Evolutionary conservation across 768 basidiomycete genomes (phyloP).

Genomic region (Nidularia pulvinata): DNA sequence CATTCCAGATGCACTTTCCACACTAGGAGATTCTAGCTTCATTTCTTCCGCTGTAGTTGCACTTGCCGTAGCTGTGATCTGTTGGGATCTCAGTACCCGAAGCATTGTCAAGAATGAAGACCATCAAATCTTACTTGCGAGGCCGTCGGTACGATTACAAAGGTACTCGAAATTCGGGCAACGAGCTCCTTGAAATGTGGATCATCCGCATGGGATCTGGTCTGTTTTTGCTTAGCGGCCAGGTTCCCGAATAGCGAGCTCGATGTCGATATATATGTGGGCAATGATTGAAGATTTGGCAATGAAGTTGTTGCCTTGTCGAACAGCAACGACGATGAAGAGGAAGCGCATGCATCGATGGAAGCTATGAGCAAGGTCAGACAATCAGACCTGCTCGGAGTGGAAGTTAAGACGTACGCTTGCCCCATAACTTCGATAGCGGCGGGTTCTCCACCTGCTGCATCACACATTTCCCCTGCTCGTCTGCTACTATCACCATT

Average conservation of each 20-base stretch:
- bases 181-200: constrained; percentile 53
- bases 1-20: constrained; percentile 27
- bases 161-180: constrained; percentile 63
- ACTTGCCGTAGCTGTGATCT: too few species aligned
- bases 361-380: background rate
- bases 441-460: background rate
- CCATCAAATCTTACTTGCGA: constrained; percentile 32
- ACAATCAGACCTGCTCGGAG: background rate
- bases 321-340: constrained; percentile 26
- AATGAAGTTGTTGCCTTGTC: constrained; percentile 10
- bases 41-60: too few species aligned
- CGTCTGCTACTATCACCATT: background rate
- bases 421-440: constrained; percentile 21
- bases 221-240: constrained; percentile 7
- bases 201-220: background rate
- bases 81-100: too few species aligned
- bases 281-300: background rate
- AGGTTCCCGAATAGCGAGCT: constrained; percentile 44
- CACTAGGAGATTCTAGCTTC: too few species aligned
- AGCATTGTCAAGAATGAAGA: too few species aligned
- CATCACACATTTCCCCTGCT: background rate
- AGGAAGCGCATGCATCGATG: constrained; percentile 1
- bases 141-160: constrained; percentile 57
- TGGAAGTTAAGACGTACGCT: constrained; percentile 13
- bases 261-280: constrained; percentile 24